phyloP scores from a whole-genome alignment of 73 alveolate species.

The Tetrahymena borealis region DNA sequence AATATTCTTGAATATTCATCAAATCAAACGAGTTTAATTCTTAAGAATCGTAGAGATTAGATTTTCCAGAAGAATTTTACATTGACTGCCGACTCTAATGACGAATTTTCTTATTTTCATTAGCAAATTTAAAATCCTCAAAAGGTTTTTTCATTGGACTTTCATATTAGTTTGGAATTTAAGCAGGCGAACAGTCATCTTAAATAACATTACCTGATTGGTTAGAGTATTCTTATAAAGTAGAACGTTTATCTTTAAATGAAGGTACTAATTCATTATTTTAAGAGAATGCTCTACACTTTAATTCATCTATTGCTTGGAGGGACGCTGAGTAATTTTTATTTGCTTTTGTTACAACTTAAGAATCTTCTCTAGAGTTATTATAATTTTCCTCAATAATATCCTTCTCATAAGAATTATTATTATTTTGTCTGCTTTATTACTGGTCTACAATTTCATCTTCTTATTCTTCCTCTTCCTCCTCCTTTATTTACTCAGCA shows the following conservation, averaged over 20 bases:
- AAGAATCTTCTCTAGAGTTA: background rate
- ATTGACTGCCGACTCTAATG: background rate
- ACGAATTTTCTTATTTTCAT: background rate
- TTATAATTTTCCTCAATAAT: background rate
- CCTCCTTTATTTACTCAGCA: background rate
- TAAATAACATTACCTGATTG: background rate
- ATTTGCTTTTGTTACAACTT: background rate
- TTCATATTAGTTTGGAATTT: background rate
- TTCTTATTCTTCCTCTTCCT: background rate
- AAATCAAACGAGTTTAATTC: background rate
- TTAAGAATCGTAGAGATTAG: background rate
- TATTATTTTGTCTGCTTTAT: background rate
- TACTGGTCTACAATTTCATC: background rate
- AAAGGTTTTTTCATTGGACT: background rate
- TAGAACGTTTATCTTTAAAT: background rate
- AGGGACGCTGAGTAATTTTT: background rate
- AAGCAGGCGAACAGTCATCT: background rate
- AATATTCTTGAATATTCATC: background rate
- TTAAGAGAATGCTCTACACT: background rate
- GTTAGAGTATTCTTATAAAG: background rate
- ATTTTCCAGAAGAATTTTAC: background rate
- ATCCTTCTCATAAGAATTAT: background rate
- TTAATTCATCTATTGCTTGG: background rate
- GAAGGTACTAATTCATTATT: background rate
- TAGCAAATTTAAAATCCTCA: background rate